Evolutionary conservation across 371 early-diverging fungal genomes (phyloP), one percentile per base, ranked within the genome.

Genomic region (Mucor indicus): DNA sequence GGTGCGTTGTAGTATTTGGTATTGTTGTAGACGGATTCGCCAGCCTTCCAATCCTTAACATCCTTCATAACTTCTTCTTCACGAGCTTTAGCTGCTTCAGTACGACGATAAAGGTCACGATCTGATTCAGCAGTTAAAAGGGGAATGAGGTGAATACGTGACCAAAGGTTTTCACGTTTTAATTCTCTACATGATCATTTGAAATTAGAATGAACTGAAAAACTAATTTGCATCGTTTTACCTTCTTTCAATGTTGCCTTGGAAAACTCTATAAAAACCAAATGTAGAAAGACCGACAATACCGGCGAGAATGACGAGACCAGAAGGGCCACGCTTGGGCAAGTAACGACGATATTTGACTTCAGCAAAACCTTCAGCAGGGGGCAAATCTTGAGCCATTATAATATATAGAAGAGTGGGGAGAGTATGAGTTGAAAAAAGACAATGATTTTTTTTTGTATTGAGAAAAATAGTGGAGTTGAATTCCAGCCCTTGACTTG

Each of bases 61-160:
- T 87, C 81, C 76, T 87, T 85, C 96, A 96, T 98, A 50, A 90
- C 85, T 53, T 83, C 87, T 21, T 83, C 79, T 67, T 95, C 98
- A 21, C 89, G 80, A 29, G 78, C 80, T 40, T 83, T 80, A 37
- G 85, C 74, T 8, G 92, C 89, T 32, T 77, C 70, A 39, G 84
- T 67, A n/a, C 95, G 83, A 42, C 97, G 90, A 57, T 91, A 91
- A 24, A 79, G 65, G 65, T 96, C 96, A 32, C 98, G 86, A 68
- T 98, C 98, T 3, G 86, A 65, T 77, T 98, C 98, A 41, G 98
- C 96, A 53, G 91, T 88, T 44, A 96, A 80, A 56, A 96, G 59
- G 5, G 98, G 98, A 25, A 88, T 63, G 31, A 93, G 67, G 76
- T 91, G 80, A 58, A 98, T 91, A 36, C 98, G 87, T 38, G 89